Conservation (phyloP, 345 rosid species). For the Rhizophora mangle region DNA sequence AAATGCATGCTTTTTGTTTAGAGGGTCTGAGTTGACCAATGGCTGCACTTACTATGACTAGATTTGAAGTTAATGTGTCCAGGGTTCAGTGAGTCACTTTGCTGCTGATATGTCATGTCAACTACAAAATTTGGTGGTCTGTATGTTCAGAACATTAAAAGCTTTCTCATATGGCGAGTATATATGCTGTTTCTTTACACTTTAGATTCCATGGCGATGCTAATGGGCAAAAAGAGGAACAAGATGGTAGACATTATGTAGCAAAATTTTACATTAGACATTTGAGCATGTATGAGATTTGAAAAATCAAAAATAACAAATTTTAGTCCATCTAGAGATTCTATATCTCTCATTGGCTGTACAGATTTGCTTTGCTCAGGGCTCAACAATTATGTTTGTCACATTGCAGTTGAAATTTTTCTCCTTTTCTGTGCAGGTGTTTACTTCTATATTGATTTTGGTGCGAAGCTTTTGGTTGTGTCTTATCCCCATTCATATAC, state of each 20-base stretch:
- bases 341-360: not conserved
- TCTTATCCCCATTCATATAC: conserved; percentile 1
- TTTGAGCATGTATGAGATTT: not conserved
- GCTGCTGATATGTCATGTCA: too few relatives aligned
- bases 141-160: too few relatives aligned
- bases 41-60: too few relatives aligned
- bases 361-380: not conserved
- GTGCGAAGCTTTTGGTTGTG: not conserved
- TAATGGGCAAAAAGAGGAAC: not conserved
- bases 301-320: not conserved
- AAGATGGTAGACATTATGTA: not conserved
- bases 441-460: conserved; percentile 2
- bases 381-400: not conserved
- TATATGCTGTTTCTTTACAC: not conserved
- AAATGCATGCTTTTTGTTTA: too few relatives aligned
- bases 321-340: not conserved
- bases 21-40: too few relatives aligned
- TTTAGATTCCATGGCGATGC: not conserved
- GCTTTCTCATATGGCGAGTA: too few relatives aligned
- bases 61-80: too few relatives aligned
- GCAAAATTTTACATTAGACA: not conserved
- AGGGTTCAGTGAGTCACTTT: too few relatives aligned
- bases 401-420: conserved; percentile 1
- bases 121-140: not conserved
- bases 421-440: conserved; percentile 13